Base-by-base conservation (phyloP, 108 stramenopile genomes). In the Asterionellopsis glacialis region DNA sequence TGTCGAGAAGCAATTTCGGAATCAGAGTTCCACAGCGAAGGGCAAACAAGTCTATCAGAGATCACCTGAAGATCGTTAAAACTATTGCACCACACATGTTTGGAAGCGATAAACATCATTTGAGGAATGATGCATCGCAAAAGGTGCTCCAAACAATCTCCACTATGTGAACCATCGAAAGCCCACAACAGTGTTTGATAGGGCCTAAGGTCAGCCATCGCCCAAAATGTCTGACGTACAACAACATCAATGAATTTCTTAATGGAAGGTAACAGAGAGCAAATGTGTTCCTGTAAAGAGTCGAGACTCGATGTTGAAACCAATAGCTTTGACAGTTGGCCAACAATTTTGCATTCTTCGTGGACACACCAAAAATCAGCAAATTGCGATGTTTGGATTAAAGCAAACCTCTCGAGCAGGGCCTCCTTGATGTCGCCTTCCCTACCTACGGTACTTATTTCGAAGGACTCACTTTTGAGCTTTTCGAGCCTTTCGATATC, bases 101-200 rank as follows among this genome's bases (percentile, higher is more conserved):
- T 60, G 10, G 67, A 57, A 45, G 63, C 44, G 22, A 67, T 68
- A 57, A 50, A 67, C 14, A 83, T 41, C 72, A 92, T 81, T 7
- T 66, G 69, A 42, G 85, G 80, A 16, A 82, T 23, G 16, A 84
- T 57, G 28, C 73, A 81, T 16, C 73, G 33, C n/a, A 82, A 33
- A 11, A 79, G 18, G 21, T 59, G 64, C 25, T 44, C 42, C 24
- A 86, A 41, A 9, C 45, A 14, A 54, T 39, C 61, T 55, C 73
- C 61, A 7, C 72, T 66, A 21, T 33, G 18, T 11, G 61, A 24
- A 18, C 71, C 70, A 3, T 91, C 90, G 49, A 82, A 59, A 19
- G 86, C 80, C 96, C 96, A 96, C 16, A 84, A 7, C 5, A 96
- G 61, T 9, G 88, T 86, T 54, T 95, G 96, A 57, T 87, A 91